These are phyloP conservation scores for Santalum album DNA, from an alignment of 164 flowering plant species.

Conservation along the genomic window DNA sequence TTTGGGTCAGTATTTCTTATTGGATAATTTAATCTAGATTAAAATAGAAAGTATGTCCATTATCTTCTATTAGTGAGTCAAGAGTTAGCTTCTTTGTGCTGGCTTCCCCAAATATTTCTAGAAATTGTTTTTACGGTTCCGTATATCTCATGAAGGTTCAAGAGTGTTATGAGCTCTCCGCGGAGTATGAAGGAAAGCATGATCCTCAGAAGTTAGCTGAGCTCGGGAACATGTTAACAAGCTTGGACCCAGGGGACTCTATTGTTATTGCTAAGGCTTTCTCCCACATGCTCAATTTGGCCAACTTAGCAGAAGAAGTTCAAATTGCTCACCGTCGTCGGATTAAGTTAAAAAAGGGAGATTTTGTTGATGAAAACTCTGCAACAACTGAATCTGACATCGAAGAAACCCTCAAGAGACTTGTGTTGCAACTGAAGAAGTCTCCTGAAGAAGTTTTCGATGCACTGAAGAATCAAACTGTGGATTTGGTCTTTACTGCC, in stretches of 20 bases:
- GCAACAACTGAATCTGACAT: slow-evolving; percentile 97
- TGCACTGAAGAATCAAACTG: slow-evolving; percentile 95
- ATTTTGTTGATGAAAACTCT: slow-evolving; percentile 81
- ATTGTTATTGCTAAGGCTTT: slow-evolving; percentile 89
- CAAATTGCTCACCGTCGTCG: slow-evolving; percentile 85
- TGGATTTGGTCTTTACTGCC: slow-evolving; percentile 95
- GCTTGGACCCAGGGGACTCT: slow-evolving; percentile 97
- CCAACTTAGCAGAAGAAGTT: slow-evolving; percentile 98
- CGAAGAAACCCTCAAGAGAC: slow-evolving; percentile 92
- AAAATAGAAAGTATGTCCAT: no score
- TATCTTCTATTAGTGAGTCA: no score
- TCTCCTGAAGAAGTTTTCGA: slow-evolving; percentile 94
- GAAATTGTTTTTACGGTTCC: neutral
- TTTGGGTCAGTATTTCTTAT: no score
- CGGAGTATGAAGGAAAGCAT: slow-evolving; percentile 89
- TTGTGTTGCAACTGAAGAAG: slow-evolving; percentile 72
- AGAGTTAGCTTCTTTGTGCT: no score
- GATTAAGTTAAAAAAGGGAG: slow-evolving; percentile 79
- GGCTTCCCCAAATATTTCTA: neutral
- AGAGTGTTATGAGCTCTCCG: slow-evolving; percentile 96
- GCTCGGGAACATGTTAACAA: slow-evolving; percentile 80
- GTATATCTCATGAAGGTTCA: slow-evolving; percentile 51
- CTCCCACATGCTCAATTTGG: slow-evolving; percentile 98
- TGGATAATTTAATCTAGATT: no score
- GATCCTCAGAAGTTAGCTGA: slow-evolving; percentile 78